Evolutionary conservation across 179 eudicot genomes (phyloP), one percentile per base, ranked within the genome.

Genomic region (Vitellaria paradoxa): DNA sequence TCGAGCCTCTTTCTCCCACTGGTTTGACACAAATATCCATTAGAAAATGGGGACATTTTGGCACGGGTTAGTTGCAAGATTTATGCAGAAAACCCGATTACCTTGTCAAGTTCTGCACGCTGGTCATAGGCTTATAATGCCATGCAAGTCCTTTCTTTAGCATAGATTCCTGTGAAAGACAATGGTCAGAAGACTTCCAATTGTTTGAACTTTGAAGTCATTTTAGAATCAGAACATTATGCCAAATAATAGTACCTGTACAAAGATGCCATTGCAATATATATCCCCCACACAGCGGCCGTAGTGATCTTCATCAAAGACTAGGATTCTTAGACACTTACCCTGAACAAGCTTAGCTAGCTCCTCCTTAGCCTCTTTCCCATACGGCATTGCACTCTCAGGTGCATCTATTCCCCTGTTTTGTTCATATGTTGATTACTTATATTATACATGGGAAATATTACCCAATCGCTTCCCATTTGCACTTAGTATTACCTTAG

Each of bases 351-450:
- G 84, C 79, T 88, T 90, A 30, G 72, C 62, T 53, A 96, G 78
- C 79, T 90, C 99, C 81, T 90, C 93, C 84, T 91, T 91, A 0
- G 99, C 99, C 83, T 96, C 86, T 84, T 89, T 69, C 30, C 99
- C 99, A 18, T 89, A 90, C 11, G 98, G 97, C 99, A 96, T 96
- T 85, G 83, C 23, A 69, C 93, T 79, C 83, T 96, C 99, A 7
- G 99, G 99, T 74, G 99, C 98, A 87, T 96, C 99, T 50, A 93
- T 90, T 75, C 98, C 99, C 86, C 98, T 93, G 86, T 78, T 53
- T 62, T 40, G n/a, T 79, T 40, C 15, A 23, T 12, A 12, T 55
- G 14, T 37, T 53, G 23, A 68, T 63, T 45, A 46, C 21, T 18
- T 1, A 63, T 14, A 61, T 15, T 60, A 40, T 66, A 9, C 10